Evolutionary conservation across 495 filamentous ascomycete species (phyloP).

Genomic region (Penicillium fimorum): DNA sequence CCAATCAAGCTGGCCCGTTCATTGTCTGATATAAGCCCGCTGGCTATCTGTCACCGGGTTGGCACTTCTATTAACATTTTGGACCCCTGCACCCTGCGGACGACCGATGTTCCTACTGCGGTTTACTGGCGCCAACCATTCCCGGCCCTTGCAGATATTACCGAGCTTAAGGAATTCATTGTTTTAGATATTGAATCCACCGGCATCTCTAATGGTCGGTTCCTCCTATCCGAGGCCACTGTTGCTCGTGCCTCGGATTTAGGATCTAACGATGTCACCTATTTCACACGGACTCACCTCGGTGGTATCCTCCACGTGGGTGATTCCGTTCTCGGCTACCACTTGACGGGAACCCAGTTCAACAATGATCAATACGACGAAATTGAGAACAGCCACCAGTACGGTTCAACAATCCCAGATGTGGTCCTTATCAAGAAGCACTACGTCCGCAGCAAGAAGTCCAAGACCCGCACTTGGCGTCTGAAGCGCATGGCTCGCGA

Average conservation of each 20-base stretch:
- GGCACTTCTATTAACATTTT: slow-evolving; percentile 87
- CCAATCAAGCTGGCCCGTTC: slow-evolving; percentile 82
- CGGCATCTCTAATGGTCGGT: slow-evolving; percentile 74
- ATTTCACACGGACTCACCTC: slow-evolving; percentile 85
- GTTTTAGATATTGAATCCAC: slow-evolving; percentile 90
- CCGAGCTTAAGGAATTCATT: slow-evolving; percentile 86
- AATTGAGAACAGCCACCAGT: slow-evolving; percentile 66
- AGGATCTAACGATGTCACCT: slow-evolving; percentile 80
- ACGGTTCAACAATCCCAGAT: slow-evolving; percentile 78
- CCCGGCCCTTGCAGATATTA: slow-evolving; percentile 73
- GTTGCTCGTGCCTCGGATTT: slow-evolving; percentile 86
- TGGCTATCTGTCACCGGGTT: slow-evolving; percentile 82
- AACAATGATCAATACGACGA: slow-evolving; percentile 83
- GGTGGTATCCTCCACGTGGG: slow-evolving; percentile 83
- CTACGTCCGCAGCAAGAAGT: slow-evolving; percentile 85
- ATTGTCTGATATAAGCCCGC: slow-evolving; percentile 80
- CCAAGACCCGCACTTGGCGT: slow-evolving; percentile 83
- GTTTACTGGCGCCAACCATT: slow-evolving; percentile 91
- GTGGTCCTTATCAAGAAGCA: slow-evolving; percentile 95
- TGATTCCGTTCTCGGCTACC: slow-evolving; percentile 89
- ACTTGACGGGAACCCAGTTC: slow-evolving; percentile 82
- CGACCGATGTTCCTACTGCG: slow-evolving; percentile 73
- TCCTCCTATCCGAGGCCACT: slow-evolving; percentile 77
- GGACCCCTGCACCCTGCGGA: slow-evolving; percentile 88
- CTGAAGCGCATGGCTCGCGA: slow-evolving; percentile 91